Evolutionary conservation across 805 yeast genomes (phyloP).

Genomic region (Myxozyma lipomycoides): DNA sequence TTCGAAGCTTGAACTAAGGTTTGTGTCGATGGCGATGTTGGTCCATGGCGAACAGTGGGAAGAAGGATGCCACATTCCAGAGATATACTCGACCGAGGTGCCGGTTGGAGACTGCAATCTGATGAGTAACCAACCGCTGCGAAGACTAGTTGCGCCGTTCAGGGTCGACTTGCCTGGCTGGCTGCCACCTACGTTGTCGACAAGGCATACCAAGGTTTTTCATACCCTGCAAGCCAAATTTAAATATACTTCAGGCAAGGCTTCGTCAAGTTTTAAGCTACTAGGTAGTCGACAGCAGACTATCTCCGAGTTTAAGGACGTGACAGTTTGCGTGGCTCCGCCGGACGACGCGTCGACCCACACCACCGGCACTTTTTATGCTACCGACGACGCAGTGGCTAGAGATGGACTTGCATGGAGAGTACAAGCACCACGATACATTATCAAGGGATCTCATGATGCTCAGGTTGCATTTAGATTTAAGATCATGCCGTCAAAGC

Average conservation of each 20-base stretch:
- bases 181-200: constrained; percentile 8
- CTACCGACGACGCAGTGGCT: neutral
- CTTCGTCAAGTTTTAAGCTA: neutral
- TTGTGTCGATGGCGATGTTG: neutral
- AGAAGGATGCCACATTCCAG: neutral
- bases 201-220: constrained; percentile 6
- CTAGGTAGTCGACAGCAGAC: neutral
- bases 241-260: neutral
- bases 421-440: constrained; percentile 1
- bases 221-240: constrained; percentile 9
- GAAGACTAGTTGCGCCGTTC: constrained; percentile 1
- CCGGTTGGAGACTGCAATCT: neutral
- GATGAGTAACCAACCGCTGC: neutral
- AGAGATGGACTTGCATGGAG: constrained; percentile 2
- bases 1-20: neutral
- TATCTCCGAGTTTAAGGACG: neutral
- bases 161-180: constrained; percentile 2
- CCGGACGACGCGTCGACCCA: neutral
- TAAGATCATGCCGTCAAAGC: neutral
- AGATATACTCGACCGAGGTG: neutral
- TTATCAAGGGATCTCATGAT: constrained; percentile 1
- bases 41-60: neutral
- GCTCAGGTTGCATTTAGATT: neutral
- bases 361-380: neutral
- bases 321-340: neutral